These are phyloP conservation scores for Mentha longifolia DNA, from an alignment of 257 asterid species.

Conservation along the genomic window DNA sequence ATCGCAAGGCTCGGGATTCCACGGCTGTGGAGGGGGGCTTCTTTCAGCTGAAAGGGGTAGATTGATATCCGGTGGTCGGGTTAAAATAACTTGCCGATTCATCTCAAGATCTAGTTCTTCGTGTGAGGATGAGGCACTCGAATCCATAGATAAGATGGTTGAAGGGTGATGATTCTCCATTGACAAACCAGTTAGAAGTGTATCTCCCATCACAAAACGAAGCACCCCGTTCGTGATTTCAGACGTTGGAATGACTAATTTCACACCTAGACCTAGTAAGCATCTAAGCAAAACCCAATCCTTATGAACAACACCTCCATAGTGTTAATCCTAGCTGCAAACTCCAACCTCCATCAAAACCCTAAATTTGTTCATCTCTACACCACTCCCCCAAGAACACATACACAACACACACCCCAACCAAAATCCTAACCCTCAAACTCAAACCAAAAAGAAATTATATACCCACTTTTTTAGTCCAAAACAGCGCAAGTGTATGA, in stretches of 20 bases:
- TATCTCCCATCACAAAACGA: conserved; percentile 51
- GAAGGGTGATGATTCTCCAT: conserved; percentile 82
- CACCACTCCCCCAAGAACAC: conserved; percentile 24
- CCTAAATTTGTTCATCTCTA: conserved; percentile 43
- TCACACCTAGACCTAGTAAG: conserved; percentile 35
- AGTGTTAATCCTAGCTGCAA: conserved; percentile 46
- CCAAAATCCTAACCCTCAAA: conserved; percentile 10
- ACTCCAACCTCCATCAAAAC: conserved; percentile 49
- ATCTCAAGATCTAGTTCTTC: conserved; percentile 64
- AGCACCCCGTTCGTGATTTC: conserved; percentile 20
- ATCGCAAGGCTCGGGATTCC: conserved; percentile 62
- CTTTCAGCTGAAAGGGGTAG: conserved; percentile 69
- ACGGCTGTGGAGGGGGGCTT: conserved; percentile 63
- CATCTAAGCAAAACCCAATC: conserved; percentile 38
- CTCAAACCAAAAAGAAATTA: neutral
- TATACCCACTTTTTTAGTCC: conserved; percentile 24
- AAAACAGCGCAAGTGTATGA: neutral
- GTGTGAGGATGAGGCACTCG: conserved; percentile 63
- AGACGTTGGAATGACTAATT: conserved; percentile 26
- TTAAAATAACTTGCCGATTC: conserved; percentile 54
- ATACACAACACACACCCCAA: conserved; percentile 8
- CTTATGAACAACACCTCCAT: conserved; percentile 33
- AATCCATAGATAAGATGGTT: conserved; percentile 75
- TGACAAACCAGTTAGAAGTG: conserved; percentile 52
- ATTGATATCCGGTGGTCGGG: conserved; percentile 76